phyloP scores from a whole-genome alignment of 495 filamentous ascomycete species.

The Aspergillus diversus region DNA sequence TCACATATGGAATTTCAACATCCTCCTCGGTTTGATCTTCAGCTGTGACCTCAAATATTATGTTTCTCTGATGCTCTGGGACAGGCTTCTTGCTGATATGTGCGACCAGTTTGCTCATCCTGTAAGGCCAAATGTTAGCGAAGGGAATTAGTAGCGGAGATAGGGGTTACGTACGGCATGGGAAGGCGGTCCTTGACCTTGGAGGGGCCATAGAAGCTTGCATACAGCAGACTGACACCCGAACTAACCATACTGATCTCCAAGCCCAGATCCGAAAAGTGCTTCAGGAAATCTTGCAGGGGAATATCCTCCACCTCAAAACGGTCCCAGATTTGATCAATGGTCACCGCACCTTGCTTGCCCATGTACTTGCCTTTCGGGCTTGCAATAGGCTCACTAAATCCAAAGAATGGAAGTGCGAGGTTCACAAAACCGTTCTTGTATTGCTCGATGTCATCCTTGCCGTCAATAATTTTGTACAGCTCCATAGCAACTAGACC shows the following conservation, averaged over 20 bases:
- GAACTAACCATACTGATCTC: conserved; percentile 92
- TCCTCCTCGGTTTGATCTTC: conserved; percentile 92
- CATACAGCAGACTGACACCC: conserved; percentile 94
- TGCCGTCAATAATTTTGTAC: conserved; percentile 96
- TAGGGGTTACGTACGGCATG: conserved; percentile 58
- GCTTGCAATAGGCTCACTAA: conserved; percentile 92
- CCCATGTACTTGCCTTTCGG: conserved; percentile 88
- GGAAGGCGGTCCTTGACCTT: conserved; percentile 85
- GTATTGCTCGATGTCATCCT: conserved; percentile 93
- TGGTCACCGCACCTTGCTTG: conserved; percentile 70
- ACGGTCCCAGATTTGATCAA: conserved; percentile 98
- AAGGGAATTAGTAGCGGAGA: neutral
- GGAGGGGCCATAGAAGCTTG: conserved; percentile 84
- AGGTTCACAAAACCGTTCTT: conserved; percentile 99
- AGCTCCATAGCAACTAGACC: conserved; percentile 91
- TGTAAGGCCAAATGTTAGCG: conserved; percentile 34
- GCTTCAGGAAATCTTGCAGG: conserved; percentile 76
- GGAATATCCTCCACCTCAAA: conserved; percentile 91
- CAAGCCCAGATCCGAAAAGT: conserved; percentile 80
- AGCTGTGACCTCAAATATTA: conserved; percentile 94
- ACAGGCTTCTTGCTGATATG: conserved; percentile 89
- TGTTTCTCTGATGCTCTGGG: conserved; percentile 87
- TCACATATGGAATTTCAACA: conserved; percentile 96
- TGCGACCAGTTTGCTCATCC: conserved; percentile 85
- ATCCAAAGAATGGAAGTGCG: conserved; percentile 95